Base-by-base conservation (phyloP, 495 filamentous ascomycete species). In the Entonaema liquescens region DNA sequence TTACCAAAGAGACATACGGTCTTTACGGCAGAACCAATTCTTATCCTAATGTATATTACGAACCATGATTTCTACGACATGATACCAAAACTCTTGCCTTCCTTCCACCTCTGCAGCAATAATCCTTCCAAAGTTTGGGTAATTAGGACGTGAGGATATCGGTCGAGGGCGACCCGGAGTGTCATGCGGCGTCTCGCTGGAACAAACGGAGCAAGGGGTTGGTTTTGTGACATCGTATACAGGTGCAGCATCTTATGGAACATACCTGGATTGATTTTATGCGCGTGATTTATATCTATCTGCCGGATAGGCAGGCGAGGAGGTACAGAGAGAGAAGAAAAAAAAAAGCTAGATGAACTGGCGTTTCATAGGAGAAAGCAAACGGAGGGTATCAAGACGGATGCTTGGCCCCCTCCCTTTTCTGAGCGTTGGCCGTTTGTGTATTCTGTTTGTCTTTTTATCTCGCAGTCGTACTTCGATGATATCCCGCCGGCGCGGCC, bases 401-500 rank as follows among this genome's bases (percentile, higher is more conserved):
- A 26, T 56, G 17, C 17, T 35, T 56, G 29, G 29, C 3, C 29
- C 53, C 26, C n/a, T 6, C 29, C 3, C 3, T 55, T 55, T 55
- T 35, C 3, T 31, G 26, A 35, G 35, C 21, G 28, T 44, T 28
- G 53, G 44, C 59, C 53, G 5, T 56, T 53, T 47, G 50, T 68
- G 64, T 68, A 70, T 75, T 75, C 71, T 68, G 31, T 7, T 56
- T 29, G 28, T 23, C 2, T 49, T 25, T 13, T 25, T 53, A 26
- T 40, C 66, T 47, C 15, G 26, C 31, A 62, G 68, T 53, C 49
- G 68, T 66, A 72, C 66, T 74, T 72, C 50, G 59, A 71, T 75
- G 75, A 77, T 77, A 77, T 77, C 75, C 75, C 73, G 73, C 75
- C 75, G 75, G 75, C 75, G 70, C 59, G 70, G 65, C 75, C 75